Base-by-base conservation (phyloP, 2,329 filamentous ascomycete species). In the Nigrospora oryzae region DNA sequence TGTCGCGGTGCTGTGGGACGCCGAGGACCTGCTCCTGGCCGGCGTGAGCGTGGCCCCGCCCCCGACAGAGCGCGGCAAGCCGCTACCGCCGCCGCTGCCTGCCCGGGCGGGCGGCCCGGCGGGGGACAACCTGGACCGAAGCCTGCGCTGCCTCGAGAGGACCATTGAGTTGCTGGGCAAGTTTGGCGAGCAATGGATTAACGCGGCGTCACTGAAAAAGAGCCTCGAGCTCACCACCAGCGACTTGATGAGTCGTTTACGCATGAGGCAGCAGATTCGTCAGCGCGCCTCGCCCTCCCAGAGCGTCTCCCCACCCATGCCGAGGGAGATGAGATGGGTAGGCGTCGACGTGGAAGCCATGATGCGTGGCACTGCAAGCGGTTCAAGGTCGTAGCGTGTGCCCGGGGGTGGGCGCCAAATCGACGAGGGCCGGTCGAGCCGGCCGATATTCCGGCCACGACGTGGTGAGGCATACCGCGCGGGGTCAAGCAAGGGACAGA, bases 131-230 rank as follows among this genome's bases (percentile, higher is more conserved):
- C 54, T 80, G 10, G 70, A 76, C 15, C 67, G 78, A 30, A 81
- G 77, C 47, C 53, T 83, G 13, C 64, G 67, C 28, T 79, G 77
- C 44, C 60, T 84, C 1, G 71, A 75, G 43, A 68, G 69, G 36
- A 74, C 79, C 8, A 66, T 68, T 4, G 67, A 75, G 48, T 78
- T 74, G 1, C 60, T 84, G 15, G 67, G 64, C 13, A 70, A 67
- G n/a, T 82, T 76, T 46, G 77, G 78, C 32, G 68, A 77, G 49
- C 67, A 77, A 2, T 84, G 80, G 80, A 71, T 72, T 4, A 70
- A 80, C 47, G 74, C 77, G 2, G 63, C 70, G 32, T 67, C 70
- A 47, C 65, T 83, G n/a, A 67, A 70, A 48, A 62, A 68, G 35
- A 73, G 65, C 35, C 82, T 82, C 52, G 72, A 79, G 49, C 57